Conservation (phyloP, 2,329 filamentous ascomycete species). For the Coleophoma eucalyptorum region DNA sequence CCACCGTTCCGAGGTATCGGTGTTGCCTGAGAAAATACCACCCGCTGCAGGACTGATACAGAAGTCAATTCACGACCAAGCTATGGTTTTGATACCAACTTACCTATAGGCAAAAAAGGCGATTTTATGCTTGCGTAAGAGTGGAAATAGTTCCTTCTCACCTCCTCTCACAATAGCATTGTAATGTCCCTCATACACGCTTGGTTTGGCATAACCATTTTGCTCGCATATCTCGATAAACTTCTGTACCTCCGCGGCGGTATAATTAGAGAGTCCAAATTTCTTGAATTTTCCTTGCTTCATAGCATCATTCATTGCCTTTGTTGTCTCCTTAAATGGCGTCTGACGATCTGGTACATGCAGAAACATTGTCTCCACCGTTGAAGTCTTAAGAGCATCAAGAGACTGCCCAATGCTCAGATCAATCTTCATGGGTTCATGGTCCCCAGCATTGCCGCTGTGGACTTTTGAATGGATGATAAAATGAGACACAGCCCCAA, state of each 20-base stretch:
- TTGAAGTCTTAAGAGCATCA: neutral
- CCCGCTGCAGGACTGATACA: slow-evolving; percentile 16
- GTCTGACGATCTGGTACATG: slow-evolving; percentile 63
- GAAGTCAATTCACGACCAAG: neutral
- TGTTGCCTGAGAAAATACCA: slow-evolving; percentile 22
- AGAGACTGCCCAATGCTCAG: neutral
- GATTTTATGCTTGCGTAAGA: slow-evolving; percentile 68
- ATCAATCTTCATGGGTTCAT: neutral
- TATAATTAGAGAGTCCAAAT: slow-evolving; percentile 78
- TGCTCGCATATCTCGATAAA: slow-evolving; percentile 72
- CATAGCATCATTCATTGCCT: slow-evolving; percentile 72
- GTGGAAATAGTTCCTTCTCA: slow-evolving; percentile 67
- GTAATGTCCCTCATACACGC: slow-evolving; percentile 84
- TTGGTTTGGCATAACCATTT: slow-evolving; percentile 73
- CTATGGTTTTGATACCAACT: neutral
- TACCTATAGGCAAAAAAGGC: slow-evolving; percentile 72
- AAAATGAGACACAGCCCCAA: neutral
- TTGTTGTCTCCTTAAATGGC: slow-evolving; percentile 73
- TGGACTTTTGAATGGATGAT: neutral
- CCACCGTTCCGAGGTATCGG: neutral
- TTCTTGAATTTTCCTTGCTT: slow-evolving; percentile 75
- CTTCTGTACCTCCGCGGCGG: slow-evolving; percentile 79
- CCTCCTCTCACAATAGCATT: slow-evolving; percentile 72
- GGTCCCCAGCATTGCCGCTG: neutral
- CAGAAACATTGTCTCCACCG: slow-evolving; percentile 71